phyloP scores from a whole-genome alignment of 768 basidiomycete species.

The Piloderma croceum region DNA sequence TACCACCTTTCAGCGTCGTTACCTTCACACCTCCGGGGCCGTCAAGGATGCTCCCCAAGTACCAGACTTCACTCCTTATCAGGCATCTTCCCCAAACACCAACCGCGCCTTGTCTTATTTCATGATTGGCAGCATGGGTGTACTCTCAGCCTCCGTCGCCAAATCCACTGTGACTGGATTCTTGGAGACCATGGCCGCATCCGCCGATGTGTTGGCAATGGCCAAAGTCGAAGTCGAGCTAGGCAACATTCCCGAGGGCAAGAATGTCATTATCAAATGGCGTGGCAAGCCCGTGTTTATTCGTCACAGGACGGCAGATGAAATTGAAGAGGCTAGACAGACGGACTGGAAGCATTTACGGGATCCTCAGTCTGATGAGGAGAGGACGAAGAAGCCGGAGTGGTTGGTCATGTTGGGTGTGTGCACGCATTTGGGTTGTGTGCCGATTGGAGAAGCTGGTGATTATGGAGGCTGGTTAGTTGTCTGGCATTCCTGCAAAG shows the following conservation, averaged over 20 bases:
- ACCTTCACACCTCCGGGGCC: constrained; percentile 71
- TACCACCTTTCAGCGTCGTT: constrained; percentile 55
- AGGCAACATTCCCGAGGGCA: constrained; percentile 87
- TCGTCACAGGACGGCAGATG: constrained; percentile 85
- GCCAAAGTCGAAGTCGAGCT: constrained; percentile 98
- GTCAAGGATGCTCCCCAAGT: constrained; percentile 72
- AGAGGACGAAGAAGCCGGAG: constrained; percentile 88
- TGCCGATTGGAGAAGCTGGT: constrained; percentile 95
- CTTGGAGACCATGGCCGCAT: constrained; percentile 92
- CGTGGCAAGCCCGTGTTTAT: constrained; percentile 99
- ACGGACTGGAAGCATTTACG: constrained; percentile 82
- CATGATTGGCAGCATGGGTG: constrained; percentile 87
- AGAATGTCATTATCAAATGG: constrained; percentile 98
- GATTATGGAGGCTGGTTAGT: constrained; percentile 95
- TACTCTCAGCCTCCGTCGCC: constrained; percentile 90
- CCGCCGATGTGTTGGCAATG: constrained; percentile 94
- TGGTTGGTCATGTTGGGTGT: constrained; percentile 93
- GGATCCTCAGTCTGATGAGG: constrained; percentile 89
- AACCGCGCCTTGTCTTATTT: constrained; percentile 84
- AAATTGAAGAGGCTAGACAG: constrained; percentile 88
- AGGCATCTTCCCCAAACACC: constrained; percentile 52
- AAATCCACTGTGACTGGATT: constrained; percentile 94
- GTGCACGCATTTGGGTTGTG: constrained; percentile 97
- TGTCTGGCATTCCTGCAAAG: neutral
- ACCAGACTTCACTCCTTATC: constrained; percentile 85